Evolutionary conservation across 768 basidiomycete species (phyloP).

Genomic region (Lactarius quietus): DNA sequence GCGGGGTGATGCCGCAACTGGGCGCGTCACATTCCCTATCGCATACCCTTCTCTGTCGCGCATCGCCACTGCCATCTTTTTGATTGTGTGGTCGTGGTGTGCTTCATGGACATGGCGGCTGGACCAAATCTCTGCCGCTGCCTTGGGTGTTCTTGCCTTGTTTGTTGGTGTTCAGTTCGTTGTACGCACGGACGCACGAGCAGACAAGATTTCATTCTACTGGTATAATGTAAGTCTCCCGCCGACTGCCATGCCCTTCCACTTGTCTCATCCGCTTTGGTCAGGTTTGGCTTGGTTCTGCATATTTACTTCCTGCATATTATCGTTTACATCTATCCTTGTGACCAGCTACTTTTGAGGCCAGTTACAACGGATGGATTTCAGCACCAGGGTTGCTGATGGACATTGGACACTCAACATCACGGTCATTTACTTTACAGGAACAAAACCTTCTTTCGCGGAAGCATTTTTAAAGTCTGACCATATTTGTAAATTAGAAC

Average conservation of each 20-base stretch:
- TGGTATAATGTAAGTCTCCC: slow-evolving; percentile 25
- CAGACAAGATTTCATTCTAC: slow-evolving; percentile 27
- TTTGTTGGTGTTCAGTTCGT: slow-evolving; percentile 31
- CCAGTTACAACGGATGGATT: background rate
- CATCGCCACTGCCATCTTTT: slow-evolving; percentile 32
- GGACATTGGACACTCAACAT: background rate
- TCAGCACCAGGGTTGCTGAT: background rate
- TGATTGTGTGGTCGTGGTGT: slow-evolving; percentile 39
- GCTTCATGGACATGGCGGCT: slow-evolving; percentile 38
- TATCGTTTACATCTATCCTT: slow-evolving; percentile 11
- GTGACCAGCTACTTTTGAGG: background rate
- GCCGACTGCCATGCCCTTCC: too few species aligned
- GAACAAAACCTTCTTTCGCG: background rate
- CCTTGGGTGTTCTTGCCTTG: slow-evolving; percentile 34
- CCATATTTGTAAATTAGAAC: background rate
- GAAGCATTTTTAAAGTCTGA: background rate
- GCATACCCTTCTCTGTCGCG: slow-evolving; percentile 37
- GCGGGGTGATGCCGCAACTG: slow-evolving; percentile 40
- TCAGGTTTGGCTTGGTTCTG: slow-evolving; percentile 24
- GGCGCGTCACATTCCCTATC: slow-evolving; percentile 44
- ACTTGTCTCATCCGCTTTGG: background rate
- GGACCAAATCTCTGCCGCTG: slow-evolving; percentile 28
- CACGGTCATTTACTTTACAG: background rate
- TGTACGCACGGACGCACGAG: slow-evolving; percentile 11
- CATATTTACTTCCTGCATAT: slow-evolving; percentile 24